Percentiles rank a stretch among this genome's conserved stretches.
phyloP scores from a whole-genome alignment of 768 basidiomycete species.

The Boletus vermiculosoides region DNA sequence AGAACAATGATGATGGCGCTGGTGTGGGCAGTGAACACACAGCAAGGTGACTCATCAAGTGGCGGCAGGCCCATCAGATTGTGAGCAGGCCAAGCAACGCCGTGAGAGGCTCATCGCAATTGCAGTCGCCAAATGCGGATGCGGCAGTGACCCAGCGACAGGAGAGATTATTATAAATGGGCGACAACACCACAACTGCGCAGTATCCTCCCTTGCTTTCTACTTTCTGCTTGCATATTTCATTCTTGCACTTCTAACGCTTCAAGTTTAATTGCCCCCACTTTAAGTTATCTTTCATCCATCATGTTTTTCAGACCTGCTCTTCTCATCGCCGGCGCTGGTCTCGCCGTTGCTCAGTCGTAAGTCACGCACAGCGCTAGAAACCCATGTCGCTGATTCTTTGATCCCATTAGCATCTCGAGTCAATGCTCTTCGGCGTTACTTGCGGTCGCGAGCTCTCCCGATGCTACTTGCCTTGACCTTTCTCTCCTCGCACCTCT shows the following conservation, averaged over 20 bases:
- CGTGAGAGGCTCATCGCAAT: background rate
- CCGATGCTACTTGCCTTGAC: constrained; percentile 41
- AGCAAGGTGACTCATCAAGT: background rate
- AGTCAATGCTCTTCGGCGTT: constrained; percentile 49
- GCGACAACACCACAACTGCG: constrained; percentile 4
- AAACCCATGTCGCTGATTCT: background rate
- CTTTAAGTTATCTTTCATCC: background rate
- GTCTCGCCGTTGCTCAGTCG: constrained; percentile 44
- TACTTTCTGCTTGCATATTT: background rate
- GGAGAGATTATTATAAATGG: constrained; percentile 23
- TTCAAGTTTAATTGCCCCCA: background rate
- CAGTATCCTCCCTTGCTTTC: background rate
- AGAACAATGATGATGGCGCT: background rate
- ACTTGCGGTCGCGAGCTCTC: constrained; percentile 38
- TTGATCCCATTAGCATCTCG: constrained; percentile 4
- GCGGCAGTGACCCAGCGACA: background rate
- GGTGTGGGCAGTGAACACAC: background rate
- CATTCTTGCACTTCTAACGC: background rate
- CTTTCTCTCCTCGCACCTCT: constrained; percentile 33
- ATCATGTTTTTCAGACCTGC: constrained; percentile 28
- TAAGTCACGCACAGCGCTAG: constrained; percentile 25
- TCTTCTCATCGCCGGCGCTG: constrained; percentile 34
- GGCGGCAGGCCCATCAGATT: background rate
- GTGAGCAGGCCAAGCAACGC: background rate
- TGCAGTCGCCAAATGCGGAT: background rate